Evolutionary conservation across 352 stramenopile species (phyloP).

Genomic region (Phytophthora sansomeana): DNA sequence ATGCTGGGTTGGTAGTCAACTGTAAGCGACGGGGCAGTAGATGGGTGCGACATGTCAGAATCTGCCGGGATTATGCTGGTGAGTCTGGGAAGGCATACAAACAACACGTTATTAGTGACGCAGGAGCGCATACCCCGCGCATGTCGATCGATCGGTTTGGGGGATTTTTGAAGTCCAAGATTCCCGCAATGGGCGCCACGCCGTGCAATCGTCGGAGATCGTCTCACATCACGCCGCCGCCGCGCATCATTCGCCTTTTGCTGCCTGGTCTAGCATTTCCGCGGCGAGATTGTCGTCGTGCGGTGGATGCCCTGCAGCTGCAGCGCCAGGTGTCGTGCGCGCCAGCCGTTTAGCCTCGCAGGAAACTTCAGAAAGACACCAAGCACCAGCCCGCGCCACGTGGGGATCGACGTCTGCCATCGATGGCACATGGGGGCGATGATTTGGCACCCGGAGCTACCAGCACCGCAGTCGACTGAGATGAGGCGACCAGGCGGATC

Average conservation of each 20-base stretch:
- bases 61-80: background rate
- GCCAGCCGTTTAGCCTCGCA: constrained; percentile 7
- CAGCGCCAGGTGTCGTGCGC: constrained; percentile 2
- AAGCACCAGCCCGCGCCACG: constrained; percentile 7
- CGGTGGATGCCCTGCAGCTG: constrained; percentile 10
- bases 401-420: too few species aligned
- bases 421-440: too few species aligned
- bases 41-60: constrained; percentile 27
- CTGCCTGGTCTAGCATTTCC: too few species aligned
- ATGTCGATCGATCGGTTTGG: constrained; percentile 22
- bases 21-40: constrained; percentile 11
- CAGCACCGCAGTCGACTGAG: background rate
- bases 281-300: background rate
- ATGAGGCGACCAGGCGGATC: constrained; percentile 6
- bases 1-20: constrained; percentile 4
- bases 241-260: background rate
- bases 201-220: constrained; percentile 22
- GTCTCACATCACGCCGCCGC: constrained; percentile 14
- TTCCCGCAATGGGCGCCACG: constrained; percentile 22
- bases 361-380: constrained; percentile 28
- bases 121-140: constrained; percentile 3
- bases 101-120: background rate
- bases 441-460: too few species aligned
- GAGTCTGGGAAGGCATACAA: constrained; percentile 4
- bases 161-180: constrained; percentile 39